Percentiles rank a stretch among this genome's conserved stretches.
Conservation (phyloP, 2,329 filamentous ascomycete species). For the Colletotrichum cuscutae region DNA sequence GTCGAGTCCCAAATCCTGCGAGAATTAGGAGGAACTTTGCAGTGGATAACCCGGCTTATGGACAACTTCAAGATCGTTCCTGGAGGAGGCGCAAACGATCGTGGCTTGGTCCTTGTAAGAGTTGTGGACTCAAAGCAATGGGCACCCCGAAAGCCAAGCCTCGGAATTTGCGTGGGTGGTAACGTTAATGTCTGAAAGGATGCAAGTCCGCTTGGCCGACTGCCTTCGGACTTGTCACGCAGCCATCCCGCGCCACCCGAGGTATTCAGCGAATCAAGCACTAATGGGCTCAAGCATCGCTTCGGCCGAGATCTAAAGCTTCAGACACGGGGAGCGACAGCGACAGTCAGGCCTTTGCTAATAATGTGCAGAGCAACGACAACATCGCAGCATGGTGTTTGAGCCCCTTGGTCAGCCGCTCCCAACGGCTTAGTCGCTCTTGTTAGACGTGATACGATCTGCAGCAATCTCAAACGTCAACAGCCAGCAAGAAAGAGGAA, state of each 20-base stretch:
- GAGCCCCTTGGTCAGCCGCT: background rate
- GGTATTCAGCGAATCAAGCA: background rate
- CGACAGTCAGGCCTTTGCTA: background rate
- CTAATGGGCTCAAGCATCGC: background rate
- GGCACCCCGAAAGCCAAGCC: background rate
- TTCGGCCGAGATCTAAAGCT: constrained; percentile 6
- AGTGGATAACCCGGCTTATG: background rate
- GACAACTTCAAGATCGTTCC: background rate
- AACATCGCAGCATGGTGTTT: background rate
- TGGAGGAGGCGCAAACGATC: constrained; percentile 1
- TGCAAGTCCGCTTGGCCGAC: background rate
- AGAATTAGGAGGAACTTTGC: background rate
- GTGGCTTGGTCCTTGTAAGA: constrained; percentile 17
- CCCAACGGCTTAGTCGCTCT: background rate
- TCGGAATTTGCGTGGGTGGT: background rate
- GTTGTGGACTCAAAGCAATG: background rate
- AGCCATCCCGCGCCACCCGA: constrained; percentile 8
- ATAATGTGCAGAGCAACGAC: background rate
- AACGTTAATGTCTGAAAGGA: background rate
- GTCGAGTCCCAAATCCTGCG: background rate
- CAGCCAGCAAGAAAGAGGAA: background rate
- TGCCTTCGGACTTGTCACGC: background rate
- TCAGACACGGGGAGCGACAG: background rate
- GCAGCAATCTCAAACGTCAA: background rate
- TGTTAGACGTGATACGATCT: background rate